phyloP scores from a whole-genome alignment of 2,329 filamentous ascomycete genomes.

The Clarireedia sp. region DNA sequence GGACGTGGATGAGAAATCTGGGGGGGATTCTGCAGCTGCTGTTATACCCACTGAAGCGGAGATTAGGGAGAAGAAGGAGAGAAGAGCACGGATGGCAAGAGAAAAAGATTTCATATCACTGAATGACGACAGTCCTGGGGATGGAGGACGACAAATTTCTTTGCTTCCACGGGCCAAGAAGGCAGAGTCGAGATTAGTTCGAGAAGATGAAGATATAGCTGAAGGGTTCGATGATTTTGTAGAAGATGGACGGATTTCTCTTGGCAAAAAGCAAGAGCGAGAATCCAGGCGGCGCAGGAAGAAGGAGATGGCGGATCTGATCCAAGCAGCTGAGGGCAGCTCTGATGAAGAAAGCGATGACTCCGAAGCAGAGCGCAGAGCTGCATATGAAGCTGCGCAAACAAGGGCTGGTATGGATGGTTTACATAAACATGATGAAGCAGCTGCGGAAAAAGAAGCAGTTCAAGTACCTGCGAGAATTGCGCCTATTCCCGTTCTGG shows the following conservation, averaged over 20 bases:
- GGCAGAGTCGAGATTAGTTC: conserved; percentile 65
- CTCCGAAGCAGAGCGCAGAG: conserved; percentile 61
- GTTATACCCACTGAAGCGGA: conserved; percentile 74
- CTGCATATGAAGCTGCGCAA: conserved; percentile 82
- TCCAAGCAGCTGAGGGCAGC: conserved; percentile 66
- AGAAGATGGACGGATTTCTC: conserved; percentile 70
- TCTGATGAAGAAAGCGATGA: conserved; percentile 59
- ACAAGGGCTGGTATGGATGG: conserved; percentile 81
- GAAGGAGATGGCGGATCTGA: conserved; percentile 75
- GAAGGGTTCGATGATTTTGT: conserved; percentile 93
- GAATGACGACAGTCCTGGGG: conserved; percentile 47
- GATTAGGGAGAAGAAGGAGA: conserved; percentile 84
- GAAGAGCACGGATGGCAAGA: conserved; percentile 71
- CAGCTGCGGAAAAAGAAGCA: conserved; percentile 29
- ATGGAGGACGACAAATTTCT: conserved; percentile 24
- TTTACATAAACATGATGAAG: conserved; percentile 39
- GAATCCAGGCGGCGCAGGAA: conserved; percentile 60
- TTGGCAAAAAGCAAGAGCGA: conserved; percentile 71
- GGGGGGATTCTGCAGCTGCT: conserved; percentile 40
- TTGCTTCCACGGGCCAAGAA: conserved; percentile 50
- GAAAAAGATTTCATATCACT: conserved; percentile 63
- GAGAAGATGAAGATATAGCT: conserved; percentile 84
- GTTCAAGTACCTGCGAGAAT: conserved; percentile 47
- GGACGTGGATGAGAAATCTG: conserved; percentile 15
- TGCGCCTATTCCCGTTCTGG: conserved; percentile 67